phyloP scores from a whole-genome alignment of 2,329 filamentous ascomycete genomes.

The Claviceps pusilla region DNA sequence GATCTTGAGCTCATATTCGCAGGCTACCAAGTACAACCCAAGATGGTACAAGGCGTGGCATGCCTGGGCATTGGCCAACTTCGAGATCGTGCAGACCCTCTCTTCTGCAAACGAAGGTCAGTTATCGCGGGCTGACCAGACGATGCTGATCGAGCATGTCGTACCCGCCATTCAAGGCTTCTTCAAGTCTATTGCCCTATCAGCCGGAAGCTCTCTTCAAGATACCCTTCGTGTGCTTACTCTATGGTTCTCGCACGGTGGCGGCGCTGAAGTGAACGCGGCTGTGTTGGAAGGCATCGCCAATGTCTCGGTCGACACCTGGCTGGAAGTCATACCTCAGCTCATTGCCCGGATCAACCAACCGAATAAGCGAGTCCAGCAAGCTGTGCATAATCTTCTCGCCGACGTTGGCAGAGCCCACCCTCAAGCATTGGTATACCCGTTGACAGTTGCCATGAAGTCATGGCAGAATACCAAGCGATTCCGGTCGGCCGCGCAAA shows the following conservation, averaged over 20 bases:
- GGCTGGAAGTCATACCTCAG: constrained; percentile 96
- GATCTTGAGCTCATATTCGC: constrained; percentile 76
- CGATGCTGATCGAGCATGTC: constrained; percentile 69
- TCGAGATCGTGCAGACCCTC: constrained; percentile 84
- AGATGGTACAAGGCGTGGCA: constrained; percentile 99
- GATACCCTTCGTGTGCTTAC: constrained; percentile 87
- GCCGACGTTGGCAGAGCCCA: constrained; percentile 87
- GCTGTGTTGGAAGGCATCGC: constrained; percentile 83
- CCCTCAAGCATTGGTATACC: constrained; percentile 91
- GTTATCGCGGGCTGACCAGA: constrained; percentile 34
- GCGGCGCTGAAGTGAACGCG: constrained; percentile 70
- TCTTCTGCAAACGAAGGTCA: constrained; percentile 48
- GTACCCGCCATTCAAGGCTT: constrained; percentile 92
- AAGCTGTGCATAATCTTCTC: constrained; percentile 81
- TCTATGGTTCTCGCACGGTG: constrained; percentile 90
- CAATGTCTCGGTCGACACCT: constrained; percentile 89
- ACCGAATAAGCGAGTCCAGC: constrained; percentile 73
- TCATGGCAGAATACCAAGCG: constrained; percentile 67
- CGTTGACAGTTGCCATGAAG: constrained; percentile 95
- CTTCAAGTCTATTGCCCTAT: constrained; percentile 91
- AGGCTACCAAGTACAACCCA: constrained; percentile 86
- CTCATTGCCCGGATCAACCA: constrained; percentile 96
- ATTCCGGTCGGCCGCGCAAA: constrained; percentile 74
- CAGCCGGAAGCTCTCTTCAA: constrained; percentile 81
- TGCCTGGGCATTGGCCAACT: constrained; percentile 94